Conservation (phyloP, 2,329 filamentous ascomycete species). For the Stenocarpella maydis region DNA sequence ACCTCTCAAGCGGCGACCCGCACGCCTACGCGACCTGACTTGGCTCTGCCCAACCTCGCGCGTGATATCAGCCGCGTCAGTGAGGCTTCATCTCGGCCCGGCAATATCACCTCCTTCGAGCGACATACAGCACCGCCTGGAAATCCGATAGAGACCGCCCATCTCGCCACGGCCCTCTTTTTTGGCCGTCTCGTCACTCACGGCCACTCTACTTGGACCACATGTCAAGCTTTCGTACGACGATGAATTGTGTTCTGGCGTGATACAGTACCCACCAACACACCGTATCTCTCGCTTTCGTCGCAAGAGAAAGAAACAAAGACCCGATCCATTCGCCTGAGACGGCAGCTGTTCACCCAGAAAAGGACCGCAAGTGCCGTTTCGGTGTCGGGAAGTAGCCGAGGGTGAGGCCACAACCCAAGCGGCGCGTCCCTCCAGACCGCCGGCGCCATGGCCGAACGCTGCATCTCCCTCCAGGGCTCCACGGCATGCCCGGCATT, state of each 20-base stretch:
- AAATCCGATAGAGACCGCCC: background rate
- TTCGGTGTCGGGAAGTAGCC: slow-evolving; percentile 19
- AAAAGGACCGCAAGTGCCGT: background rate
- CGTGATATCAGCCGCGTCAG: slow-evolving; percentile 33
- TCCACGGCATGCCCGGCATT: slow-evolving; percentile 71
- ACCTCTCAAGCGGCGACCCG: background rate
- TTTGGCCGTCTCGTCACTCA: slow-evolving; percentile 2
- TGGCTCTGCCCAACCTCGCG: slow-evolving; percentile 5
- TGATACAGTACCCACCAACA: slow-evolving; percentile 31
- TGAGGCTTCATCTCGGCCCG: slow-evolving; percentile 34
- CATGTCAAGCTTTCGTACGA: slow-evolving; percentile 29
- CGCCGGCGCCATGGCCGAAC: slow-evolving; percentile 45
- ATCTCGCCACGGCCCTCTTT: background rate
- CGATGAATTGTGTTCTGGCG: slow-evolving; percentile 37
- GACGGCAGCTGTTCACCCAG: background rate
- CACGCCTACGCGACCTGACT: slow-evolving; percentile 13
- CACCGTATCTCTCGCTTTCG: background rate
- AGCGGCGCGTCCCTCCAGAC: slow-evolving; percentile 26
- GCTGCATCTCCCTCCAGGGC: slow-evolving; percentile 62
- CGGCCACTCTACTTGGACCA: background rate
- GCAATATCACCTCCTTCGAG: slow-evolving; percentile 31
- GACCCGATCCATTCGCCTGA: background rate
- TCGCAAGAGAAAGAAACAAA: background rate
- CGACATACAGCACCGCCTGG: slow-evolving; percentile 24
- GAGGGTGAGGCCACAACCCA: slow-evolving; percentile 23